Base-by-base conservation (phyloP, 768 basidiomycete species). In the Leccinellum albellum region DNA sequence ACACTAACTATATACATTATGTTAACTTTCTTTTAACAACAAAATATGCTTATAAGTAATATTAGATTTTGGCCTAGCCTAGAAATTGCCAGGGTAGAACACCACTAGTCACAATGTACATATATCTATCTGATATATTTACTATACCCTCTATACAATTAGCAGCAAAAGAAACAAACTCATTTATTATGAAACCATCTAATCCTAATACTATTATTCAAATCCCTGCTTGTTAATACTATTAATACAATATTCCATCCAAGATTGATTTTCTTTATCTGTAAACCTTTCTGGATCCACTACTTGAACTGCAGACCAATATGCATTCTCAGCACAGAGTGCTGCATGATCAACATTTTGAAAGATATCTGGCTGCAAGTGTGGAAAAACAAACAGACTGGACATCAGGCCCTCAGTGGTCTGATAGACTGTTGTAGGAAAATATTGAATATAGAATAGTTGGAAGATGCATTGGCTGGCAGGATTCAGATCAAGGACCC, bases 271-370 rank as follows among this genome's bases (percentile, higher is more conserved):
- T 1, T 5, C 26, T 32, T 9, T 47, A 40, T 57, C 60, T n/a
- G 29, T 1, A 23, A 15, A 15, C n/a, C 3, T 31, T 14, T 59
- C 45, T 33, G 53, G 1, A 24, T 26, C 51, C 2, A 59, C 23
- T 9, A 23, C 23, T 29, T 60, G 52, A 26, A 58, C n/a, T 37
- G 52, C n/a, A 45, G 71, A 74, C 79, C 80, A 79, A 65, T 85
- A 88, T 3, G 78, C 70, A n/a, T 63, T 63, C 66, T 90, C 85
- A 2, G 86, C 89, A 63, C 79, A 70, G 8, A 63, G 57, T 4
- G 86, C 80, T 6, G 84, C 81, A 15, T 75, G 73, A 64, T 92
- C 88, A 12, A 81, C 78, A 15, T 76, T 60, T 40, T 86, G 83
- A 7, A 84, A 75, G 23, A 83, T 69, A 40, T 78, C 72, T 26